Evolutionary conservation across 2,329 filamentous ascomycete genomes (phyloP).

Genomic region (Nectriaceae sp.): DNA sequence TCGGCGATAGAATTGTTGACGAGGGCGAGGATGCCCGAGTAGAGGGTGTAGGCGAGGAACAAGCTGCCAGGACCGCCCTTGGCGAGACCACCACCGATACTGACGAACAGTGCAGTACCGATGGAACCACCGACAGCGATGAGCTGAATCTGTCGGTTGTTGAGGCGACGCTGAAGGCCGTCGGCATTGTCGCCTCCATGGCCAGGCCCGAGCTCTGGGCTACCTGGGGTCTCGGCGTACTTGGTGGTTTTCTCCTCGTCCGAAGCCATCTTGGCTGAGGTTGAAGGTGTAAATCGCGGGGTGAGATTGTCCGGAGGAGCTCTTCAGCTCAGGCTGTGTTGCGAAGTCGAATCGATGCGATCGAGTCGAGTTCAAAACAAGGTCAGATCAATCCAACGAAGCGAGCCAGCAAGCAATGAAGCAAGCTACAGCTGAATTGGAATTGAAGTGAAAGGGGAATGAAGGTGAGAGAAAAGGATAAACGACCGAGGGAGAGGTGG

Average conservation of each 20-base stretch:
- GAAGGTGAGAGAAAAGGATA: background rate
- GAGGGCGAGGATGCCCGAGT: conserved; percentile 56
- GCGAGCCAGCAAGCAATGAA: conserved; percentile 22
- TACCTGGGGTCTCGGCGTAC: conserved; percentile 22
- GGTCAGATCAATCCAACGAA: conserved; percentile 23
- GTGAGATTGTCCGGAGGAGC: too few relatives aligned
- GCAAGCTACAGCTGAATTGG: conserved; percentile 27
- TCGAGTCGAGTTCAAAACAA: conserved; percentile 8
- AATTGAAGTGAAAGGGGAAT: conserved; percentile 2
- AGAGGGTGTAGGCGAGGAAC: conserved; percentile 60
- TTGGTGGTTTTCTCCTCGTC: conserved; percentile 31
- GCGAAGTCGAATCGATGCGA: conserved; percentile 8
- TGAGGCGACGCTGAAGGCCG: conserved; percentile 48
- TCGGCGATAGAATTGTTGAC: conserved; percentile 69
- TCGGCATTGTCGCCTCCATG: conserved; percentile 36
- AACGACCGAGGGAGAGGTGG: conserved; percentile 5
- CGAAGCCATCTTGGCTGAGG: conserved; percentile 14
- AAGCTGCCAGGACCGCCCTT: conserved; percentile 50
- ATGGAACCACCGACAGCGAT: conserved; percentile 62
- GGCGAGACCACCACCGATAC: conserved; percentile 57
- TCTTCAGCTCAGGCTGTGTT: too few relatives aligned
- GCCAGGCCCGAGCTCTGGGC: conserved; percentile 25
- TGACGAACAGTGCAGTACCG: conserved; percentile 61
- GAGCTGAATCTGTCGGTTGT: conserved; percentile 58
- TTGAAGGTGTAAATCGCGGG: too few relatives aligned